Percentiles rank a stretch among this genome's conserved stretches.
Evolutionary conservation across 1,284 basidiomycete genomes (phyloP).

Genomic region (Xanthoconium separans): DNA sequence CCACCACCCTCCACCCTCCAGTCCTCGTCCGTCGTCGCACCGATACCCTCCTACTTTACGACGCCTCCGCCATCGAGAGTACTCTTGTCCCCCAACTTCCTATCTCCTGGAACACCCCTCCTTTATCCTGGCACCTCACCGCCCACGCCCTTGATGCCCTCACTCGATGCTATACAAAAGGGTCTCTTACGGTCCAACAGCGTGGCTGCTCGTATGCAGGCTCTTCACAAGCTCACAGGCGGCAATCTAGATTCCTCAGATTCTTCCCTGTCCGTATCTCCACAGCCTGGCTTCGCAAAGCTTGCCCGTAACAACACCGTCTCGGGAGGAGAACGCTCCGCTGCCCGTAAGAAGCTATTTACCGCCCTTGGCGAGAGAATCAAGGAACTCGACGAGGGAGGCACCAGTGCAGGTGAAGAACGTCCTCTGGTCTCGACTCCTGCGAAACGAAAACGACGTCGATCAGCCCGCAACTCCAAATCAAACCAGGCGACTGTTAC

Average conservation of each 20-base stretch:
- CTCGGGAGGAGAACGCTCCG: slow-evolving; percentile 71
- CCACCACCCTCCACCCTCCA: slow-evolving; percentile 40
- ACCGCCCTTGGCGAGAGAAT: slow-evolving; percentile 61
- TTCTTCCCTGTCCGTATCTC: slow-evolving; percentile 44
- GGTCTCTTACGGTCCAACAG: slow-evolving; percentile 79
- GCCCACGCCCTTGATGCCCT: slow-evolving; percentile 62
- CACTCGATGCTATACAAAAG: slow-evolving; percentile 67
- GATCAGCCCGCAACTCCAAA: slow-evolving; percentile 57
- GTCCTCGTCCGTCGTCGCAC: slow-evolving; percentile 55
- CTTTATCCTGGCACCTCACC: slow-evolving; percentile 64
- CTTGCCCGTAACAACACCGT: slow-evolving; percentile 75
- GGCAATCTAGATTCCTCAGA: slow-evolving; percentile 52
- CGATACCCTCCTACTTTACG: slow-evolving; percentile 60
- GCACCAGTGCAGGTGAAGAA: slow-evolving; percentile 65
- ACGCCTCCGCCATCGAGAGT: slow-evolving; percentile 49
- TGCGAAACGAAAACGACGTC: slow-evolving; percentile 54
- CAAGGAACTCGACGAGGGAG: slow-evolving; percentile 61
- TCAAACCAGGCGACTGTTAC: slow-evolving; percentile 45
- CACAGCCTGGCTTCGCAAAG: slow-evolving; percentile 47
- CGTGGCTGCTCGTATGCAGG: slow-evolving; percentile 64
- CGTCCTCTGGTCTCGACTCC: slow-evolving; percentile 41
- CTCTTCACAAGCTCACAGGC: slow-evolving; percentile 73
- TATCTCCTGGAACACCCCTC: slow-evolving; percentile 47
- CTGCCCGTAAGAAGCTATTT: slow-evolving; percentile 65
- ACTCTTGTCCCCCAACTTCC: slow-evolving; percentile 54